Conservation (phyloP, 768 basidiomycete species). For the Mycena polygramma region DNA sequence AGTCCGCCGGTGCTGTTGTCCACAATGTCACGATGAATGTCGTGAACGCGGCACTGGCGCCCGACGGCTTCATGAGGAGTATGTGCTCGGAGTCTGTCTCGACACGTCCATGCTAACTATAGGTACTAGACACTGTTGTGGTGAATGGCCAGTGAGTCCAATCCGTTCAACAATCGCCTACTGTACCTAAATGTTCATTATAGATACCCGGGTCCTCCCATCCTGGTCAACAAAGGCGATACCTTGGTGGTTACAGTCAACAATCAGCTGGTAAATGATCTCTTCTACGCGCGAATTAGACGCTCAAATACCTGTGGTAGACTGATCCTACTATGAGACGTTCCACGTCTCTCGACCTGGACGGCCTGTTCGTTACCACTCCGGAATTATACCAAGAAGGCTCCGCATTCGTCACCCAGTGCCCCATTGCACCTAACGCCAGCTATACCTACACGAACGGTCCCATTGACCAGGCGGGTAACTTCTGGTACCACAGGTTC, state of each 20-base stretch:
- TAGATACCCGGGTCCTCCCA: conserved; percentile 61
- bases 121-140: conserved; percentile 38
- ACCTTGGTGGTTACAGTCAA: conserved; percentile 58
- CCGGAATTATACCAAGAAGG: conserved; percentile 49
- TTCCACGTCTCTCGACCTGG: conserved; percentile 47
- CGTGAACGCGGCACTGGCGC: conserved; percentile 55
- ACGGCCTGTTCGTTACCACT: conserved; percentile 45
- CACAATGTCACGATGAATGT: conserved; percentile 42
- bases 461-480: conserved; percentile 54
- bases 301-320: conserved; percentile 26
- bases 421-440: conserved; percentile 54
- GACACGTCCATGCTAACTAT: not conserved
- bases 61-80: conserved; percentile 56
- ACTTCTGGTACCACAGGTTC: conserved; percentile 55
- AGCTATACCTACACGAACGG: conserved; percentile 54
- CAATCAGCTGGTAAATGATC: conserved; percentile 50
- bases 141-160: conserved; percentile 43
- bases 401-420: conserved; percentile 54
- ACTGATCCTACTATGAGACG: conserved; percentile 48
- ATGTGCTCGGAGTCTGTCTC: conserved; percentile 24
- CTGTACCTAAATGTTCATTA: not conserved
- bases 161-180: not conserved
- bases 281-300: not conserved
- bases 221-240: conserved; percentile 58
- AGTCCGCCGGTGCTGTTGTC: not conserved